Conservation (phyloP, 352 stramenopile genomes). For the Phytophthora agathidicida region DNA sequence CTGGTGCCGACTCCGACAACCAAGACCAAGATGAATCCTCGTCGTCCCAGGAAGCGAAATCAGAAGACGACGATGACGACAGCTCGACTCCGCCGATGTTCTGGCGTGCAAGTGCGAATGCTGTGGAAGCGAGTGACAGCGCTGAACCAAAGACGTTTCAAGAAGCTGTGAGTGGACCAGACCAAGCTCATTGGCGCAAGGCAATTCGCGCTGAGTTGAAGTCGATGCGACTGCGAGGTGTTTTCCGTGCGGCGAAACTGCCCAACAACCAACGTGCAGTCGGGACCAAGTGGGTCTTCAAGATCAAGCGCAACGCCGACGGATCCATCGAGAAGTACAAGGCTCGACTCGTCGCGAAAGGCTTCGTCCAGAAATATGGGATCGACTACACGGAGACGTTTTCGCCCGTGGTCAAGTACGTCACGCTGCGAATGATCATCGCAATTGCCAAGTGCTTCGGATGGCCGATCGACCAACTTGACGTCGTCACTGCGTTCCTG, state of each 20-base stretch:
- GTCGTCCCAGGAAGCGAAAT: background rate
- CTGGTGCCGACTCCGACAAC: too few relatives aligned
- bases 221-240: background rate
- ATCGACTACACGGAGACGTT: conserved; percentile 28
- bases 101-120: conserved; percentile 19
- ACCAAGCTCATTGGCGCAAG: too few relatives aligned
- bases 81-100: conserved; percentile 7
- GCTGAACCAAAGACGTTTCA: too few relatives aligned
- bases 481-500: conserved; percentile 14
- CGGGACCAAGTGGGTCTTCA: conserved; percentile 5
- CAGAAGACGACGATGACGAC: background rate
- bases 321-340: conserved; percentile 18
- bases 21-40: too few relatives aligned
- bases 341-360: conserved; percentile 14
- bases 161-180: too few relatives aligned
- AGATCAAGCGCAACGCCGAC: conserved; percentile 4
- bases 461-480: conserved; percentile 18
- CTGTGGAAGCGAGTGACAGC: too few relatives aligned
- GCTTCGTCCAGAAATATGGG: conserved; percentile 20
- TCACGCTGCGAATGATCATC: conserved; percentile 17
- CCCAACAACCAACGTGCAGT: background rate
- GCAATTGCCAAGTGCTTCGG: conserved; percentile 22
- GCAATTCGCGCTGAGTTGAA: too few relatives aligned
- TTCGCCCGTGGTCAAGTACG: conserved; percentile 23
- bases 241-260: background rate